phyloP scores from a whole-genome alignment of 1,284 basidiomycete genomes.

The Ceratobasidium sp. region DNA sequence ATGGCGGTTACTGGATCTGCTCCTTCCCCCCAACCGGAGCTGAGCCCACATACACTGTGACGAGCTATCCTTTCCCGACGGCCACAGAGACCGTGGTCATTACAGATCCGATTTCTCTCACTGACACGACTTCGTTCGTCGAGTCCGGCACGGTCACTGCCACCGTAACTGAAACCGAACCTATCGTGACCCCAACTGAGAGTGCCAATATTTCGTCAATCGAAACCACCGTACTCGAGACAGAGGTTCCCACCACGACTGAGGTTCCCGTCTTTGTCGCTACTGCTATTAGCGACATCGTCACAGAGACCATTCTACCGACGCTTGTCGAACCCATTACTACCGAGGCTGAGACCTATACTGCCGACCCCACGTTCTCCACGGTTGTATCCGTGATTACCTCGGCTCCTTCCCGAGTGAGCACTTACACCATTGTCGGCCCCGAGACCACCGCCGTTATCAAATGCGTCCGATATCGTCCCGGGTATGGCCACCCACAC shows the following conservation, averaged over 20 bases:
- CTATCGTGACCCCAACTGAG: background rate
- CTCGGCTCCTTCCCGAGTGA: background rate
- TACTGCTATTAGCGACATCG: background rate
- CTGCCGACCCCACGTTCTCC: too few species aligned
- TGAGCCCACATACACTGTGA: background rate
- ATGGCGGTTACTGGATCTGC: conserved; percentile 9
- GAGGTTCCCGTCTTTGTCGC: background rate
- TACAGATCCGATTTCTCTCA: background rate
- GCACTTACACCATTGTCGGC: conserved; percentile 21
- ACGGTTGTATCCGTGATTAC: background rate
- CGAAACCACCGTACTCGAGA: background rate
- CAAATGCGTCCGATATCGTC: background rate
- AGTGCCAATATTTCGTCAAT: background rate
- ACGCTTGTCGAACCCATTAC: background rate
- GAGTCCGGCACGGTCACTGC: background rate
- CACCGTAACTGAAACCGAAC: background rate
- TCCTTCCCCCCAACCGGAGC: background rate
- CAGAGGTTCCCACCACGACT: background rate
- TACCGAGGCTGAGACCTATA: too few species aligned
- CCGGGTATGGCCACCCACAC: background rate
- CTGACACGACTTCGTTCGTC: background rate
- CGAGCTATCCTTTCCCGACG: background rate
- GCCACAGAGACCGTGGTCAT: background rate
- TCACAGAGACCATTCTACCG: background rate
- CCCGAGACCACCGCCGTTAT: conserved; percentile 2